These are phyloP conservation scores for Helotiales sp. DNA, from an alignment of 2,329 filamentous ascomycete genomes.

Conservation along the genomic window DNA sequence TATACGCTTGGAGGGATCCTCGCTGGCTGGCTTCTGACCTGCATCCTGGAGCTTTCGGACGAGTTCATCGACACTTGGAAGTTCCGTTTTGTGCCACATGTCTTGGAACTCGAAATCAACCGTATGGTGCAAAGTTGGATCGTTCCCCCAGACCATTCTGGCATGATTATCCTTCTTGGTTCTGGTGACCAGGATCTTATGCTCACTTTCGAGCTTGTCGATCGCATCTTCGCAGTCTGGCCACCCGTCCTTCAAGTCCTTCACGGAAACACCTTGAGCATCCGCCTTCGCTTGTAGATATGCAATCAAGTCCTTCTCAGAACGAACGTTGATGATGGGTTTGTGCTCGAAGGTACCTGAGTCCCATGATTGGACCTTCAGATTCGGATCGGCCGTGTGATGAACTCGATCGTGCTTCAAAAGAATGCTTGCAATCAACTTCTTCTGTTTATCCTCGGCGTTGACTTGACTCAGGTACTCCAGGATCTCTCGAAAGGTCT, in stretches of 20 bases:
- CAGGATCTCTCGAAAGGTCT: slow-evolving; percentile 75
- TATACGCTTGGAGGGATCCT: slow-evolving; percentile 38
- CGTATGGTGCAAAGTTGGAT: slow-evolving; percentile 70
- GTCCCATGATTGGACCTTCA: slow-evolving; percentile 67
- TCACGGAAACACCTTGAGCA: slow-evolving; percentile 77
- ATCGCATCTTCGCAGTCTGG: slow-evolving; percentile 78
- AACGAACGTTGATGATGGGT: slow-evolving; percentile 80
- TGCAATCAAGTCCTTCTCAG: slow-evolving; percentile 72
- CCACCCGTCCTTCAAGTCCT: slow-evolving; percentile 96
- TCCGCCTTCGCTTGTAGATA: slow-evolving; percentile 81
- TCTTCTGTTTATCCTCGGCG: slow-evolving; percentile 60
- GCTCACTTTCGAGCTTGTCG: slow-evolving; percentile 72
- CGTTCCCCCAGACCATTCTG: slow-evolving; percentile 85
- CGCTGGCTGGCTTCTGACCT: slow-evolving; percentile 39
- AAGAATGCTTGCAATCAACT: slow-evolving; percentile 67
- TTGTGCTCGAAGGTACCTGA: slow-evolving; percentile 78
- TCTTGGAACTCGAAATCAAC: slow-evolving; percentile 82
- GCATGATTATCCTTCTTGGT: slow-evolving; percentile 91
- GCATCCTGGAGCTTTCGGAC: slow-evolving; percentile 41
- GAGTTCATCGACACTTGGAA: slow-evolving; percentile 56
- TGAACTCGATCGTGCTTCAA: slow-evolving; percentile 61
- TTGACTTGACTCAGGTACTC: slow-evolving; percentile 74
- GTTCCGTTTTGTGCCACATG: slow-evolving; percentile 78
- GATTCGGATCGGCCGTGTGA: slow-evolving; percentile 55
- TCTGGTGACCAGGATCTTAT: slow-evolving; percentile 80